Evolutionary conservation across 2,329 filamentous ascomycete species (phyloP).

Genomic region (Fusarium fracticaudum): DNA sequence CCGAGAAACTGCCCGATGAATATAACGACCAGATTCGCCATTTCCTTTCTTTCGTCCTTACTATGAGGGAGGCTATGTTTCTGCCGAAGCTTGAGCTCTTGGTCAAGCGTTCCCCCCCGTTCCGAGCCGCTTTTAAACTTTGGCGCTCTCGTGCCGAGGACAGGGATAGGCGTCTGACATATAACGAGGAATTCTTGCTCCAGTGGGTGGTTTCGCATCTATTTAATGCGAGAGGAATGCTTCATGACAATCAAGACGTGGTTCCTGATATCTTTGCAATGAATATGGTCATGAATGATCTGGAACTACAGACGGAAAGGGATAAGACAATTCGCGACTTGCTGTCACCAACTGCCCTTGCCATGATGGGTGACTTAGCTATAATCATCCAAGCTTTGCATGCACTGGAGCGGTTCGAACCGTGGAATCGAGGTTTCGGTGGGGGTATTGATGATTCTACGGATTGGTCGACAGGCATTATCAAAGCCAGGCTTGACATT

Average conservation of each 20-base stretch:
- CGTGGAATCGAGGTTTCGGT: not conserved
- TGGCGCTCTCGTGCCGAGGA: too few relatives aligned
- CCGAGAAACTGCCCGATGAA: not conserved
- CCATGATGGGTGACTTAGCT: not conserved
- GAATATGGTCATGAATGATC: not conserved
- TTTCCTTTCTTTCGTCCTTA: not conserved
- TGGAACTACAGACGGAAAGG: not conserved
- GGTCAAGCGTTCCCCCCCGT: not conserved
- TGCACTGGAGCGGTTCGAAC: not conserved
- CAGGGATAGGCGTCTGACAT: not conserved
- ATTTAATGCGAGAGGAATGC: not conserved
- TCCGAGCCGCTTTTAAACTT: not conserved
- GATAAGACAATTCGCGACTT: not conserved
- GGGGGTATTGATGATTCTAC: too few relatives aligned
- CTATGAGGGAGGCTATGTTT: not conserved
- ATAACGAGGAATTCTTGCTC: not conserved
- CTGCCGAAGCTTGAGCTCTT: accelerated
- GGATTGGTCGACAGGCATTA: not conserved
- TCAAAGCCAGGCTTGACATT: not conserved
- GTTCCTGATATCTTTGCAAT: not conserved
- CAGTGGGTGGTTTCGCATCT: too few relatives aligned
- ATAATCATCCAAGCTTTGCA: not conserved
- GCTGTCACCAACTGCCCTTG: not conserved
- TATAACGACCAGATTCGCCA: not conserved
- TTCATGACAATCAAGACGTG: accelerated